Evolutionary conservation across 164 flowering plant species (phyloP), one percentile per base, ranked within the genome.

Genomic region (Macadamia tetraphylla): DNA sequence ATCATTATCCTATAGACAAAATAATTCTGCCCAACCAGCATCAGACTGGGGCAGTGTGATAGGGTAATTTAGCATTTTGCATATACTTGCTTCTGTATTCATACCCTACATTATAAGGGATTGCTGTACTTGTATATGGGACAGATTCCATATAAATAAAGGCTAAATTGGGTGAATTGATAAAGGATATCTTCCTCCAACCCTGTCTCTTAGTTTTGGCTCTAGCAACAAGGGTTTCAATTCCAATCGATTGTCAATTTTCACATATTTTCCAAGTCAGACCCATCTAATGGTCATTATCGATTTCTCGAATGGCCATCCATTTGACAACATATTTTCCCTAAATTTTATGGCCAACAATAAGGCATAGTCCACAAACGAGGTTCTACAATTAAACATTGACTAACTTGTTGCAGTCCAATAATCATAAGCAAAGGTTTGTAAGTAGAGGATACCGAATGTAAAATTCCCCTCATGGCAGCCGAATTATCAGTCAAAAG

Each of bases 401-500:
- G 14, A 49, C 40, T 35, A 35, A 35, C 40, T 35, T 35, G 55
- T 11, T 23, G 60, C 44, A 55, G 56, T 18, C 49, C 49, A 18
- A 30, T 51, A 66, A 44, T 14, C 40, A 70, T 51, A 46, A 15
- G 70, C 40, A 66, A 62, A 9, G 31, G 43, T 46, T 42, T 31
- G 52, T 49, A 46, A 30, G 62, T 51, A 61, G 67, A 51, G 48
- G 58, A 65, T 80, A 94, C 99, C 79, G 96, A 92, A 70, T 90
- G 84, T 23, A 94, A 75, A 67, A 92, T 89, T 78, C 78, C 89
- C 78, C 92, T 89, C 35, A 86, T 78, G 61, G 77, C 83, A 65
- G 78, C 78, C 51, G 98, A 89, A 78, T 92, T 89, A 76, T 92
- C 98, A 63, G 92, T 88, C 44, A 94, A 88, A 71, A 94, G 90